A percentile compares a stretch with the other conserved stretches of the same genome.
phyloP scores from a whole-genome alignment of 208 protist species.

The Leishmania tropica region DNA sequence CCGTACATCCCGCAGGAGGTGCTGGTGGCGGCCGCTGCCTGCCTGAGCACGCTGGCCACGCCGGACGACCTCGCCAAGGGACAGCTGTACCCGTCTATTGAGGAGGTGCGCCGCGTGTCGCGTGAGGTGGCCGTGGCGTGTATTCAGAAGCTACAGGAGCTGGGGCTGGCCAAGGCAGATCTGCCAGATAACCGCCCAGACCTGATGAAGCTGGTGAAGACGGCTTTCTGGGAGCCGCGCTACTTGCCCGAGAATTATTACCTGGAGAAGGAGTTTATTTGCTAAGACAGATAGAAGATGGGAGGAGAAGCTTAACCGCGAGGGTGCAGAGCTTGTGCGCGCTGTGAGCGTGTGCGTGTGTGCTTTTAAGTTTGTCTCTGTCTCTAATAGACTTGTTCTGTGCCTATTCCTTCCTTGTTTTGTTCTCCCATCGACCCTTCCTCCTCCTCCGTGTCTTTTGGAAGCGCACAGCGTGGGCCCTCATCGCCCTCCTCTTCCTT shows the following conservation, averaged over 20 bases:
- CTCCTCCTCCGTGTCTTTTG: not conserved
- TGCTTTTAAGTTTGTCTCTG: not conserved
- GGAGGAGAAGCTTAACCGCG: not conserved
- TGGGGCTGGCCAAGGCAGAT: slow-evolving; percentile 49
- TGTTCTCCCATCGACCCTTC: not conserved
- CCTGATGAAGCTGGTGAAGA: slow-evolving; percentile 50
- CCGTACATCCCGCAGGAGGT: slow-evolving; percentile 90
- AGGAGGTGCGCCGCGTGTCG: slow-evolving; percentile 71
- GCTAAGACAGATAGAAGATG: not conserved
- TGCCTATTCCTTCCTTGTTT: not conserved
- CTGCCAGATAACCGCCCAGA: slow-evolving; percentile 53
- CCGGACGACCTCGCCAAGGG: slow-evolving; percentile 51
- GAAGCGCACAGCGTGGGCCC: not conserved
- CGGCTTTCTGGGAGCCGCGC: slow-evolving; percentile 55
- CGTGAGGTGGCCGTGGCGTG: slow-evolving; percentile 68
- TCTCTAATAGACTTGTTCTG: not conserved
- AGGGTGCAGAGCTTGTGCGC: not conserved
- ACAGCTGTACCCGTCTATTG: slow-evolving; percentile 72
- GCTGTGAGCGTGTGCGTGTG: no score
- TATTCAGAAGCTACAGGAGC: slow-evolving; percentile 63
- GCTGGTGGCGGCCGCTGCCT: slow-evolving; percentile 71
- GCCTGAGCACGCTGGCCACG: slow-evolving; percentile 66
- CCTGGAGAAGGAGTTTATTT: slow-evolving; percentile 50
- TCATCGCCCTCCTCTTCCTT: slow-evolving; percentile 10
- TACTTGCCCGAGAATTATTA: slow-evolving; percentile 73